A percentile compares a stretch with the other conserved stretches of the same genome.
phyloP scores from a whole-genome alignment of 148 eudicot species.

The Simmondsia chinensis region DNA sequence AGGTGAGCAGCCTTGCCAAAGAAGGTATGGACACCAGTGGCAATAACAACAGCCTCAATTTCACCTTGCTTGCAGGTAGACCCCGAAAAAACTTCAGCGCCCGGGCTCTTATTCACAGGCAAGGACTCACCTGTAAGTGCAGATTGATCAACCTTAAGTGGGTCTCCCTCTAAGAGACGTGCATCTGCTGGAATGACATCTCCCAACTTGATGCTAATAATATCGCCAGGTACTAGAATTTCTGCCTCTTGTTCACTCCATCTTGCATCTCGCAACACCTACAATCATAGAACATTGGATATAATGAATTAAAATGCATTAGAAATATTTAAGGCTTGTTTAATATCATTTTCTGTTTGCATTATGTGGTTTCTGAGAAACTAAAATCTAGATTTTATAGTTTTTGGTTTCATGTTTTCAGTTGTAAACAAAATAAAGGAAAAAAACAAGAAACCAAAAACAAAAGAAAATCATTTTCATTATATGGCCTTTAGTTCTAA shows the following conservation, averaged over 20 bases:
- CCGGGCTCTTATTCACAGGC: constrained; percentile 62
- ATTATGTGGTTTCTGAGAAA: too few species aligned
- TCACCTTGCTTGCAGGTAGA: constrained; percentile 90
- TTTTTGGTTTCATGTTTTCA: too few species aligned
- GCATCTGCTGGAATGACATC: constrained; percentile 82
- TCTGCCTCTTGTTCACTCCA: constrained; percentile 64
- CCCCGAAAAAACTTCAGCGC: constrained; percentile 65
- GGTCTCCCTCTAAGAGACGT: constrained; percentile 70
- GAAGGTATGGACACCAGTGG: constrained; percentile 83
- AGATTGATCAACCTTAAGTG: constrained; percentile 74
- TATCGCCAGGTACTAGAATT: constrained; percentile 68
- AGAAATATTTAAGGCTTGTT: too few species aligned
- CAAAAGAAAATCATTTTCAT: too few species aligned
- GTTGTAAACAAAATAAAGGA: too few species aligned
- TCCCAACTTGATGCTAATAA: constrained; percentile 67
- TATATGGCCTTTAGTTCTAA: too few species aligned
- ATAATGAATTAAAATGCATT: too few species aligned
- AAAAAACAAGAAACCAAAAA: too few species aligned
- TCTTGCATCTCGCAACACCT: constrained; percentile 54
- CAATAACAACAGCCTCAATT: constrained; percentile 73
- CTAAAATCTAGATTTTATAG: too few species aligned
- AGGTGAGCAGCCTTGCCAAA: constrained; percentile 89
- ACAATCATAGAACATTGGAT: too few species aligned
- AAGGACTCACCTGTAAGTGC: constrained; percentile 88
- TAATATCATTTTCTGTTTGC: too few species aligned